Conservation (phyloP, 2,329 filamentous ascomycete species). For the Colletotrichum sp. region DNA sequence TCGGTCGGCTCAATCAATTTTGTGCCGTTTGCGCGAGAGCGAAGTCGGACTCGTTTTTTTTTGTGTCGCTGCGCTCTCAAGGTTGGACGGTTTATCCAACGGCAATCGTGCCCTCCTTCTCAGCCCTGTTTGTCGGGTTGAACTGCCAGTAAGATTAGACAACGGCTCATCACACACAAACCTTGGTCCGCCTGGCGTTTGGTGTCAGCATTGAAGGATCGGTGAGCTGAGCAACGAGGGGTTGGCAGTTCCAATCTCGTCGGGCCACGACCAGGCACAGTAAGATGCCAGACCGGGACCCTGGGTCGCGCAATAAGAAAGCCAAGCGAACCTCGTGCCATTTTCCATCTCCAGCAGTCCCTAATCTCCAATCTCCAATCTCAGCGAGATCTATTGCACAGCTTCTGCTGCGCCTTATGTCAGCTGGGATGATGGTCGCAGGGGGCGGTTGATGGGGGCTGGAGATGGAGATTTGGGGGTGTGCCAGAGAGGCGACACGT, state of each 20-base stretch:
- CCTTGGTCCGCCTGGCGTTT: background rate
- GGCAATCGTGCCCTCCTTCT: background rate
- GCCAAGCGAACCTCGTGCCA: constrained; percentile 8
- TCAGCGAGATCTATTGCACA: constrained; percentile 1
- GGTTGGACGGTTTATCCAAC: background rate
- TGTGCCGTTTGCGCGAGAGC: background rate
- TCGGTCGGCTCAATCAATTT: background rate
- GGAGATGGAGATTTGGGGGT: background rate
- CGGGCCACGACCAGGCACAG: background rate
- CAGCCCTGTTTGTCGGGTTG: background rate
- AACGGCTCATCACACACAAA: background rate
- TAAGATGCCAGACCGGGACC: background rate
- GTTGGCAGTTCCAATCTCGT: background rate
- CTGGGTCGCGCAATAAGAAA: background rate
- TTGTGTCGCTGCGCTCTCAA: background rate
- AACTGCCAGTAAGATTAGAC: background rate
- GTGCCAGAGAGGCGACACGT: background rate
- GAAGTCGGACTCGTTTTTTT: constrained; percentile 5
- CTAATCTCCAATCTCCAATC: constrained; percentile 14
- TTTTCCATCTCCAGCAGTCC: background rate
- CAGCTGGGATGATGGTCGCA: constrained; percentile 5
- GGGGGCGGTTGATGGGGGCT: background rate
- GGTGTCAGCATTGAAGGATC: background rate
- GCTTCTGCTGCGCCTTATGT: constrained; percentile 9
- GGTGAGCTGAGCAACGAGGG: background rate